Evolutionary conservation across 2,329 filamentous ascomycete species (phyloP).

Genomic region (Knufia fluminis): DNA sequence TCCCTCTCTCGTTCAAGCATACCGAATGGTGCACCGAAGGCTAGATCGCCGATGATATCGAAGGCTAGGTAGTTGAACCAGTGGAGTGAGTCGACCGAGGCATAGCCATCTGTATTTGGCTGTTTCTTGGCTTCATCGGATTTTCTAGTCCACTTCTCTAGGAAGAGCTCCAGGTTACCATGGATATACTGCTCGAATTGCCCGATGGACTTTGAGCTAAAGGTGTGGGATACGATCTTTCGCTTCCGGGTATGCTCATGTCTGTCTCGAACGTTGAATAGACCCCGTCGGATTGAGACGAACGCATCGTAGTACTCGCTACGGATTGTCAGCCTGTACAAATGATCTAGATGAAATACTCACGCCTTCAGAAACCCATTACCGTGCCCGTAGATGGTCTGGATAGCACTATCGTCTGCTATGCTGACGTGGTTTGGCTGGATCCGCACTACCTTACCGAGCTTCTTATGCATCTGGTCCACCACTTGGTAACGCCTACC

Average conservation of each 20-base stretch:
- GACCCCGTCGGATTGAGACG: conserved; percentile 71
- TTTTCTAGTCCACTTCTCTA: conserved; percentile 62
- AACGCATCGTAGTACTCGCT: conserved; percentile 88
- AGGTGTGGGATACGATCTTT: conserved; percentile 80
- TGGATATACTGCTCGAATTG: conserved; percentile 89
- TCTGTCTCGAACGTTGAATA: conserved; percentile 84
- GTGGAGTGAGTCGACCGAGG: conserved; percentile 61
- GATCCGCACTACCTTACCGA: conserved; percentile 72
- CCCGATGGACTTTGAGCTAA: conserved; percentile 67
- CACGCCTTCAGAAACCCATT: conserved; percentile 66
- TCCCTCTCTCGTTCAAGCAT: conserved; percentile 73
- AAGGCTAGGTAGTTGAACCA: conserved; percentile 69
- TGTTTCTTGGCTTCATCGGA: conserved; percentile 35
- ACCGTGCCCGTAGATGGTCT: conserved; percentile 66
- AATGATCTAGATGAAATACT: conserved; percentile 21
- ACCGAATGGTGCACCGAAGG: conserved; percentile 69
- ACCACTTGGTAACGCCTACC: conserved; percentile 58
- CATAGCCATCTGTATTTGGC: conserved; percentile 43
- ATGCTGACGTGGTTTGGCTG: conserved; percentile 78
- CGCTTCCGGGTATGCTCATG: conserved; percentile 78
- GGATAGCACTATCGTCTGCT: conserved; percentile 69
- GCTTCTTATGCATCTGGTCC: conserved; percentile 63
- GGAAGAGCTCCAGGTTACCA: conserved; percentile 64
- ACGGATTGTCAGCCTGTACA: neutral
- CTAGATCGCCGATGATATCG: conserved; percentile 52